A percentile compares a stretch with the other conserved stretches of the same genome.
Evolutionary conservation across 768 basidiomycete genomes (phyloP).

Genomic region (Psilocybe cyanescens): DNA sequence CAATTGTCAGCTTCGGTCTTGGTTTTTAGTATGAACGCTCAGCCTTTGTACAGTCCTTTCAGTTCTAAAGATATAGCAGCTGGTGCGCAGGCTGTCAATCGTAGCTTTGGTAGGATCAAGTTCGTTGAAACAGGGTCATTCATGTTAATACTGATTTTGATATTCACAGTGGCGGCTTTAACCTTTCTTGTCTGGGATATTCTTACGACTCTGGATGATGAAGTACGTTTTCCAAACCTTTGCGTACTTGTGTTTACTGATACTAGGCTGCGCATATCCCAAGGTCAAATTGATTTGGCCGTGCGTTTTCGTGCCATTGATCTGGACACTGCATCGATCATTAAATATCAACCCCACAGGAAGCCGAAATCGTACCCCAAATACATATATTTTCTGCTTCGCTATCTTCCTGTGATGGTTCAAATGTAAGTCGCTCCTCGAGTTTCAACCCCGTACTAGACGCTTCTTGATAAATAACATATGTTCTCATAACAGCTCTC

Average conservation of each 20-base stretch:
- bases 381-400: slow-evolving; percentile 36
- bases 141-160: background rate
- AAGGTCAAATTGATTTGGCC: slow-evolving; percentile 44
- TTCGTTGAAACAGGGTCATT: no score
- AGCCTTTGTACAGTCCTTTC: slow-evolving; percentile 15
- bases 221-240: slow-evolving; percentile 27
- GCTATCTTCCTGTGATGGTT: slow-evolving; percentile 39
- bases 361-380: slow-evolving; percentile 33
- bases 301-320: slow-evolving; percentile 27
- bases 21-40: background rate
- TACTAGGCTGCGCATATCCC: no score
- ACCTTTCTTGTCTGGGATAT: slow-evolving; percentile 45
- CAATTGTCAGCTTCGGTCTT: no score
- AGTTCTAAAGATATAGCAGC: slow-evolving; percentile 18
- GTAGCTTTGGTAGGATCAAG: slow-evolving; percentile 27
- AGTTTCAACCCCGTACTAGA: no score
- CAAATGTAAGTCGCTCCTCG: slow-evolving; percentile 32
- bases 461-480: background rate
- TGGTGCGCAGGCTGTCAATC: slow-evolving; percentile 32
- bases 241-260: background rate
- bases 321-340: background rate
- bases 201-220: slow-evolving; percentile 40
- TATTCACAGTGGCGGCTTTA: slow-evolving; percentile 33
- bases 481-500: slow-evolving; percentile 23
- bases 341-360: background rate